Evolutionary conservation across 2,329 filamentous ascomycete species (phyloP), one percentile per base, ranked within the genome.

Genomic region (Fusarium napiforme): DNA sequence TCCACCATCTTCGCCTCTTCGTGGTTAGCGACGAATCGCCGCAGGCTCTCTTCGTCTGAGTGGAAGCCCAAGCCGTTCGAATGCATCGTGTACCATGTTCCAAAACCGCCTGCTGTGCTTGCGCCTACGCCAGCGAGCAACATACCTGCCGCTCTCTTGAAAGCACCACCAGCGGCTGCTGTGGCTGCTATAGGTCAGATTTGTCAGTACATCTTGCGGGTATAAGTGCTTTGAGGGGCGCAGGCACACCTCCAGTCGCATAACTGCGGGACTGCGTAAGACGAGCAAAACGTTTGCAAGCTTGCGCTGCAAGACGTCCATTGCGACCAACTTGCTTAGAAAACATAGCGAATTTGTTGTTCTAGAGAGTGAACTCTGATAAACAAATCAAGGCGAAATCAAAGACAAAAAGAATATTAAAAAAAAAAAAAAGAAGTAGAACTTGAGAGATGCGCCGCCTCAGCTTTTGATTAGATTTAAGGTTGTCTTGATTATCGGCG

Each of bases 1-100:
- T 98, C 92, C 77, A 97, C 89, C 71, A 89, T 87, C 71, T 78
- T 83, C 34, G 85, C 82, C 62, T 87, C 83, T 16, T 87, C 87
- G 79, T 90, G 89, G 60, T 67, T 71, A 19, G 89, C 89, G 8
- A 82, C 82, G 85, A 90, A 97, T 73, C 92, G 85, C 9, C 82
- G 80, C 69, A 96, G 87, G 28, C 93, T 93, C 76, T 97, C 93
- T 77, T 89, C 90, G 83, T 97, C 93, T 36, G 73, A 84, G 78
- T 82, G 81, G 74, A 84, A 83, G 52, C 82, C 81, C 76, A 84
- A 73, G 50, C 82, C 82, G 61, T 77, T 78, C 52, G 75, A 73
- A 40, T 77, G 78, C 76, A 84, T 77, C 30, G 75, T 76, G 62
- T 82, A 79, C 81, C 81, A 83, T n/a, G 80, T 81, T 40, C 73